Conservation (phyloP, 129 eudicot genomes). For the Sambucus nigra region DNA sequence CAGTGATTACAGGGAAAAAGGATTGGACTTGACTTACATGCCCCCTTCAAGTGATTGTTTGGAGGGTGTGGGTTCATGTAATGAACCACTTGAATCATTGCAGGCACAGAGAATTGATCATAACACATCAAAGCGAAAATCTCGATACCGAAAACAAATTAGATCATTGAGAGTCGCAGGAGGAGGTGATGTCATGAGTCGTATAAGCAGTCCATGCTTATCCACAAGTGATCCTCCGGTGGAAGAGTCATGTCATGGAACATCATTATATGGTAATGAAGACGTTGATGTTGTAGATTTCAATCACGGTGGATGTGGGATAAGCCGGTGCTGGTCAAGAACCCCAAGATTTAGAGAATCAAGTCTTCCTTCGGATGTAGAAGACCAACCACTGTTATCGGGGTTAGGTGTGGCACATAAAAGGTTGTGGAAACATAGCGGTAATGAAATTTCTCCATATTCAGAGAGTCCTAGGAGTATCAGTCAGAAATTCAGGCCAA, state of each 20-base stretch:
- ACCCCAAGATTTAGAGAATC: conserved; percentile 42
- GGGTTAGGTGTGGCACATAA: conserved; percentile 19
- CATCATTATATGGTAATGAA: conserved; percentile 36
- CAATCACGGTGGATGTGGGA: conserved; percentile 52
- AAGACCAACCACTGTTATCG: conserved; percentile 39
- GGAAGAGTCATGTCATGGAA: conserved; percentile 36
- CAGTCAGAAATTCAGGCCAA: conserved; percentile 75
- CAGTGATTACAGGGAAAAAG: conserved; percentile 24
- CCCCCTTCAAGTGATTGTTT: conserved; percentile 39
- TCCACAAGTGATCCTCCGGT: conserved; percentile 33
- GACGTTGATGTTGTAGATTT: conserved; percentile 37
- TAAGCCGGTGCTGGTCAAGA: conserved; percentile 78
- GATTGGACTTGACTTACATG: conserved; percentile 27
- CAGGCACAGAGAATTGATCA: conserved; percentile 21
- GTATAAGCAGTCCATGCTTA: conserved; percentile 58
- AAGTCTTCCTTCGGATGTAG: conserved; percentile 29
- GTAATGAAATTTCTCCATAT: conserved; percentile 35
- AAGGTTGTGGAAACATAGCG: conserved; percentile 21
- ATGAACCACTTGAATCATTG: conserved; percentile 43
- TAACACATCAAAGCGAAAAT: conserved; percentile 26
- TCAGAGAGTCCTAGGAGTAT: conserved; percentile 68
- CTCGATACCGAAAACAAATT: conserved; percentile 21
- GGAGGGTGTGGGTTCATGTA: conserved; percentile 55
- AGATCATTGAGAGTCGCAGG: conserved; percentile 33
- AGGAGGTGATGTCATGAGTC: conserved; percentile 56